Evolutionary conservation across 129 eudicot genomes (phyloP), one percentile per base, ranked within the genome.

Genomic region (Scalesia atractyloides): DNA sequence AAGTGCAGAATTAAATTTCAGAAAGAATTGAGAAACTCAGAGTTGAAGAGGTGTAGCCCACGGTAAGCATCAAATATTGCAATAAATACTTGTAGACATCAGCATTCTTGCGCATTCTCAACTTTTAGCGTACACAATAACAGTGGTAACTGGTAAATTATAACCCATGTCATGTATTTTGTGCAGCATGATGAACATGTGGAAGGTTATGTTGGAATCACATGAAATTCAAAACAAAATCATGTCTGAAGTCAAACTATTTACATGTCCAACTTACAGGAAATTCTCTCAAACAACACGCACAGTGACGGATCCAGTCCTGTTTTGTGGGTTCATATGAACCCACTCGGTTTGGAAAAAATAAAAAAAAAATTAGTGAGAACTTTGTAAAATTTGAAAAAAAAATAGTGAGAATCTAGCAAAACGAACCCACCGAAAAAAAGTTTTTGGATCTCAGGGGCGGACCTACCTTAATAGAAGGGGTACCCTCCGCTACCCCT

Each of bases 31-130:
- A 95, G 30, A 85, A 91, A 76, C 95, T 95, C 54, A 76, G 89
- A 76, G 97, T 85, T 69, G 91, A 91, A 73, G 99, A 95, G 72
- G 69, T 95, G 41, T 90, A 90, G 76, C 99, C 99, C 97, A 95
- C 64, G 99, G 96, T 92, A 86, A 82, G 86, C 36, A 52, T 20
- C 44, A 37, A 39, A 46, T 13, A 16, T 36, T 33, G 49, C 58
- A 39, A 14, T 20, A 18, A 62, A 2, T 26, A 17, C 36, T 53
- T 51, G 57, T 52, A 39, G 58, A 75, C 5, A 51, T 75, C 73
- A 46, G 37, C 51, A 17, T 30, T 37, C 64, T 52, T 15, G 12
- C 36, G 72, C 72, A 20, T 74, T 22, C n/a, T n/a, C 24, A n/a
- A 41, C 15, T 50, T 63, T 63, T 75, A 54, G 49, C 22, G 50